Evolutionary conservation across 1,139 yeast genomes (phyloP).

Genomic region (Yamadazyma dushanensis): DNA sequence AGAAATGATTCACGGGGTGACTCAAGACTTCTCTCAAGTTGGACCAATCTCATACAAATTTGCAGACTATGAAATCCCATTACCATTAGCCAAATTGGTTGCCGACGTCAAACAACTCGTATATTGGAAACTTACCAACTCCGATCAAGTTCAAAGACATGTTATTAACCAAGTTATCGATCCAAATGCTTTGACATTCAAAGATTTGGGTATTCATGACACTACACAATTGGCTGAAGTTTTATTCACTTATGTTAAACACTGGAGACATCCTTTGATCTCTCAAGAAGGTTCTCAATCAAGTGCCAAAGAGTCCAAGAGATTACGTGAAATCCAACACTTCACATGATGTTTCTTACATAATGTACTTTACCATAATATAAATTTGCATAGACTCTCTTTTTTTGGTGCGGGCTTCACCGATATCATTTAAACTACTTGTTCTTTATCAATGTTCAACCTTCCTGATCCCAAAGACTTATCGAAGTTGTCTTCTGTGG

Average conservation of each 20-base stretch:
- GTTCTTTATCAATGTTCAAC: too few relatives aligned
- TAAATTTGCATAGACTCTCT: slow-evolving; percentile 2
- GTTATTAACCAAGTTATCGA: slow-evolving; percentile 67
- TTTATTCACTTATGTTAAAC: slow-evolving; percentile 63
- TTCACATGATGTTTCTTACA: slow-evolving; percentile 31
- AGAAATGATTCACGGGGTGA: slow-evolving; percentile 67
- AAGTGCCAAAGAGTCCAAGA: slow-evolving; percentile 42
- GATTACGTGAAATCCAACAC: slow-evolving; percentile 49
- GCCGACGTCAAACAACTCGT: slow-evolving; percentile 52
- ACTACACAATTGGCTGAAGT: slow-evolving; percentile 70
- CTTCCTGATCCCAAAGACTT: slow-evolving; percentile 27
- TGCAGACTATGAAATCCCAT: slow-evolving; percentile 32
- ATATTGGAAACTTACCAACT: slow-evolving; percentile 71
- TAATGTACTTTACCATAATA: slow-evolving; percentile 3
- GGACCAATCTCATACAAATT: slow-evolving; percentile 47
- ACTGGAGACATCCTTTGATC: slow-evolving; percentile 54
- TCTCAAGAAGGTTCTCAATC: slow-evolving; percentile 49
- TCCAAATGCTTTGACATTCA: slow-evolving; percentile 62
- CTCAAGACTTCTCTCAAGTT: slow-evolving; percentile 55
- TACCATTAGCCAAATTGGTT: slow-evolving; percentile 43
- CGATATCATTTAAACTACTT: too few relatives aligned
- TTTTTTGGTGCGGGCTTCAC: slow-evolving; percentile 1
- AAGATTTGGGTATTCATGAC: slow-evolving; percentile 67
- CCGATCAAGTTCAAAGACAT: slow-evolving; percentile 79
- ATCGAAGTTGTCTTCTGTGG: slow-evolving; percentile 15